Conservation (phyloP, 345 rosid species). For the Abelmoschus esculentus region DNA sequence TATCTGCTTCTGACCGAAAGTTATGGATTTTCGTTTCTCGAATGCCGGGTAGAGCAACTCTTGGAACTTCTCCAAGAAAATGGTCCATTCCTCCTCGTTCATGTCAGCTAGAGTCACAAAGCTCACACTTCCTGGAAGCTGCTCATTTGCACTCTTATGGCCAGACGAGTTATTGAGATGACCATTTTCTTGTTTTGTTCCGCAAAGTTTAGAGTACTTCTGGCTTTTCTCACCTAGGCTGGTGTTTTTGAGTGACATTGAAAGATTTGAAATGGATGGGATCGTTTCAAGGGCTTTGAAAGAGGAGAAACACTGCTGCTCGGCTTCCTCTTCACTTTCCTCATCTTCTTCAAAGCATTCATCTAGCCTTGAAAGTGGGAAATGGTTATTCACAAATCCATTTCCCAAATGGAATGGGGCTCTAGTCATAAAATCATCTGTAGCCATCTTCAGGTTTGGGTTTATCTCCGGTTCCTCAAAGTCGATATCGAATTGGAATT, state of each 20-base stretch:
- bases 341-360: conserved; percentile 62
- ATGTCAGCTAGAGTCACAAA: conserved; percentile 84
- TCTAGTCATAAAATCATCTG: conserved; percentile 38
- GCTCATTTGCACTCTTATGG: conserved; percentile 87
- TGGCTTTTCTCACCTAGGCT: conserved; percentile 44
- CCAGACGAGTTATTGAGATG: conserved; percentile 50
- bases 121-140: conserved; percentile 63
- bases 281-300: conserved; percentile 26
- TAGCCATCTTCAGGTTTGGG: conserved; percentile 31
- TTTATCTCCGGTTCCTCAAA: conserved; percentile 51
- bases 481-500: conserved; percentile 71
- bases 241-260: conserved; percentile 61
- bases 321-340: conserved; percentile 49
- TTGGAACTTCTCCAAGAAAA: conserved; percentile 70
- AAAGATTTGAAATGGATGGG: conserved; percentile 56
- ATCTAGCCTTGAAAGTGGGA: conserved; percentile 60
- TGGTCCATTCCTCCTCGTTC: conserved; percentile 72
- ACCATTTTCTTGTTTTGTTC: conserved; percentile 46
- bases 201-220: conserved; percentile 32
- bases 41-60: conserved; percentile 70
- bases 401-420: conserved; percentile 40
- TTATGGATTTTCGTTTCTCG: conserved; percentile 52
- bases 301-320: conserved; percentile 24
- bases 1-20: conserved; percentile 69
- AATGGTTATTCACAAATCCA: conserved; percentile 41